Conservation (phyloP, 1,284 basidiomycete species). For the Ganoderma sinense region DNA sequence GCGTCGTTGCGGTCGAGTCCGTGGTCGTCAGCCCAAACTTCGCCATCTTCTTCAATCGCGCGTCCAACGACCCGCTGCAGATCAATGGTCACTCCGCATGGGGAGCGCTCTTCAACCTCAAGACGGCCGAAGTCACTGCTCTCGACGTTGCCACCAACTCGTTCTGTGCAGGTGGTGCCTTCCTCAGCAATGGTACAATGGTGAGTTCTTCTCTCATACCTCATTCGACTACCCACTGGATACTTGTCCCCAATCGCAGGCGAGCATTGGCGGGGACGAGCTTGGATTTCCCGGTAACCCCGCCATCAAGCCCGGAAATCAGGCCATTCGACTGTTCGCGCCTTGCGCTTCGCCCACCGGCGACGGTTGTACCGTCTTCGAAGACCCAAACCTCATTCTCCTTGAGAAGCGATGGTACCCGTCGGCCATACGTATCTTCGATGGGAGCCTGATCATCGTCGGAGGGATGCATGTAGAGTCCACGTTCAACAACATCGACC, state of each 20-base stretch:
- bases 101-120: constrained; percentile 33
- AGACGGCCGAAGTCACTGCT: constrained; percentile 33
- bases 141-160: constrained; percentile 19
- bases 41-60: constrained; percentile 53
- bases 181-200: constrained; percentile 57
- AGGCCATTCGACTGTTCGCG: constrained; percentile 45
- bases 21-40: constrained; percentile 53
- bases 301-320: constrained; percentile 34
- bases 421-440: constrained; percentile 48
- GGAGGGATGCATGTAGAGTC: constrained; percentile 47
- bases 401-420: constrained; percentile 50
- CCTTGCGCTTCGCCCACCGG: constrained; percentile 45
- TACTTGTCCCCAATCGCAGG: too few relatives aligned
- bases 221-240: neutral
- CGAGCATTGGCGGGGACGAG: constrained; percentile 52
- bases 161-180: constrained; percentile 36
- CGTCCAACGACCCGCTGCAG: constrained; percentile 40
- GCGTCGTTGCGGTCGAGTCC: constrained; percentile 54
- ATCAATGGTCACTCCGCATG: constrained; percentile 21
- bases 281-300: constrained; percentile 46
- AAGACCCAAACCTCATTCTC: constrained; percentile 46
- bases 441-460: constrained; percentile 49
- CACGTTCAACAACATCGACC: constrained; percentile 48
- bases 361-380: constrained; percentile 46
- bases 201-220: constrained; percentile 30